phyloP scores from a whole-genome alignment of 148 eudicot genomes.

The Spergularia bocconei region DNA sequence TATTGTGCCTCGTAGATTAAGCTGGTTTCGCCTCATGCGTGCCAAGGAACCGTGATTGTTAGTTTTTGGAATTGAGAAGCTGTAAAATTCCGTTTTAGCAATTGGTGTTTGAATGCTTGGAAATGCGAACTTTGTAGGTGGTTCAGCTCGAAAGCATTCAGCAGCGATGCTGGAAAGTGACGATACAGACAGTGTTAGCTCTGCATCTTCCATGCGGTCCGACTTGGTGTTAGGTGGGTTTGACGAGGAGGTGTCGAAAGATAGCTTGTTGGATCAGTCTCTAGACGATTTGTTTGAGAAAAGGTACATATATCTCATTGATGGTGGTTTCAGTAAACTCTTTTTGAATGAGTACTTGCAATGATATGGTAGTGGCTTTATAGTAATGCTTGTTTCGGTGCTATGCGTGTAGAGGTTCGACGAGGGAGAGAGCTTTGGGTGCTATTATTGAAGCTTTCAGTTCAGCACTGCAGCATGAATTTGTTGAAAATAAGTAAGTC shows the following conservation, averaged over 20 bases:
- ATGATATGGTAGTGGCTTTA: neutral
- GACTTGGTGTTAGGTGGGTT: conserved; percentile 43
- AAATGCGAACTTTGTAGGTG: conserved; percentile 40
- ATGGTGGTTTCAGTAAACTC: neutral
- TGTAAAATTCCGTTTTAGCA: neutral
- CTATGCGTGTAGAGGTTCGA: conserved; percentile 53
- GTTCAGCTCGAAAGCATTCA: conserved; percentile 62
- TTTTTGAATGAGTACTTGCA: neutral
- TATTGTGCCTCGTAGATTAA: no score
- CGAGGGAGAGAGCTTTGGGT: conserved; percentile 80
- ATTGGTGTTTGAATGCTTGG: neutral
- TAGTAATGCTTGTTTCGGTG: neutral
- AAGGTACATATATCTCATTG: conserved; percentile 37
- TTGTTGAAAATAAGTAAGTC: conserved; percentile 81
- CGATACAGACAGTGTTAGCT: conserved; percentile 74
- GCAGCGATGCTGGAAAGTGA: conserved; percentile 78
- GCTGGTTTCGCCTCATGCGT: no score
- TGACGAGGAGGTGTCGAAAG: conserved; percentile 60
- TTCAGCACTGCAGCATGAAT: conserved; percentile 62
- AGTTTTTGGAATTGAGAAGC: neutral
- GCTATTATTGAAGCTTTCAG: conserved; percentile 68
- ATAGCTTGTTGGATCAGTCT: conserved; percentile 61
- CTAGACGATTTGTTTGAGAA: conserved; percentile 80
- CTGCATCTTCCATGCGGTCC: conserved; percentile 60
- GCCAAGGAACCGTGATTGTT: neutral